These are phyloP conservation scores for Jaenimonas drosophilae DNA, from an alignment of 208 protist genomes.

Conservation along the genomic window DNA sequence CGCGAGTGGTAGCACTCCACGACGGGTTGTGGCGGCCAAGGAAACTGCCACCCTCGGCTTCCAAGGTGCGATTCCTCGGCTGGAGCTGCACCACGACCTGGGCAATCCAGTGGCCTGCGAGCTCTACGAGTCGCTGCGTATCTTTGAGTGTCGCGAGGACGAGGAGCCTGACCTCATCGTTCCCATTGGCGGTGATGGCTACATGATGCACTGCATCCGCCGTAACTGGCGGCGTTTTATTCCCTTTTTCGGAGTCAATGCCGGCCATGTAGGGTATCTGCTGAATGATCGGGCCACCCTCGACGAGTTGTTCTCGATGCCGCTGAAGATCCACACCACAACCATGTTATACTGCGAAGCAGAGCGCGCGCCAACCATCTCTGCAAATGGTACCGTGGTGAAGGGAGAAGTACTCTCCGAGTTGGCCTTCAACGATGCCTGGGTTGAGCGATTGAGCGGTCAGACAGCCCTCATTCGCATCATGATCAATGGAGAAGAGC, in stretches of 20 bases:
- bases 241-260: conserved; percentile 88
- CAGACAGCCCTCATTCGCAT: conserved; percentile 87
- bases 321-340: conserved; percentile 78
- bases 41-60: conserved; percentile 47
- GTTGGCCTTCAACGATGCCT: conserved; percentile 88
- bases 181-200: conserved; percentile 86
- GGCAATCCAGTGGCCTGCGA: conserved; percentile 74
- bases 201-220: conserved; percentile 90
- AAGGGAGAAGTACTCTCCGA: conserved; percentile 47
- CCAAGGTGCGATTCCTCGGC: conserved; percentile 57
- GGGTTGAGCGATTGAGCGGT: conserved; percentile 83
- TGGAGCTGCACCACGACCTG: conserved; percentile 83
- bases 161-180: conserved; percentile 85
- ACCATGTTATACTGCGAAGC: conserved; percentile 86
- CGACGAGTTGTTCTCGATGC: conserved; percentile 74
- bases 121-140: conserved; percentile 69
- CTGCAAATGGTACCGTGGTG: background rate
- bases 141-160: conserved; percentile 47
- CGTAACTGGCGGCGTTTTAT: conserved; percentile 86
- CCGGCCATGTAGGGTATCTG: conserved; percentile 81
- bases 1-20: conserved; percentile 5
- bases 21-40: conserved; percentile 8
- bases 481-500: conserved; percentile 80
- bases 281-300: conserved; percentile 75
- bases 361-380: conserved; percentile 52